Percentiles rank a stretch among this genome's conserved stretches.
Conservation (phyloP, 345 rosid genomes). For the Salix caprea region DNA sequence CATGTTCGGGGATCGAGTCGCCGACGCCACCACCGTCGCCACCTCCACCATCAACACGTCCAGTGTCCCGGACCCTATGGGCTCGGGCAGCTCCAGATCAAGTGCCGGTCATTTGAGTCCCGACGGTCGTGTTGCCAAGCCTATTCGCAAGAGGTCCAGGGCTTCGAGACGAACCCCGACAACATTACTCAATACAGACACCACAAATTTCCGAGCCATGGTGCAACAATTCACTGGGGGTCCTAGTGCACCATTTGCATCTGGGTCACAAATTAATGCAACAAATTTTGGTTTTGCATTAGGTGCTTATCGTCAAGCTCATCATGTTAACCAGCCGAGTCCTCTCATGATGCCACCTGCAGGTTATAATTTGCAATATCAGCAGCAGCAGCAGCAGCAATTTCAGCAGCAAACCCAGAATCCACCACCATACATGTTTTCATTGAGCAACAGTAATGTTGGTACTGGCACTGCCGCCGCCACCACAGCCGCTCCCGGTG, state of each 20-base stretch:
- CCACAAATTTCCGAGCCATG: slow-evolving; percentile 88
- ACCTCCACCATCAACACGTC: not conserved
- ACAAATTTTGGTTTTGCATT: slow-evolving; percentile 18
- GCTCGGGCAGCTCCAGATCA: slow-evolving; percentile 7
- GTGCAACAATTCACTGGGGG: slow-evolving; percentile 96
- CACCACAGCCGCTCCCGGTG: slow-evolving; percentile 4
- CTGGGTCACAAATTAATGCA: slow-evolving; percentile 25
- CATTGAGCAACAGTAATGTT: slow-evolving; percentile 23
- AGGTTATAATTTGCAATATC: slow-evolving; percentile 29
- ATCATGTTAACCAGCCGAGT: slow-evolving; percentile 7
- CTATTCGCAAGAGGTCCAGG: slow-evolving; percentile 75
- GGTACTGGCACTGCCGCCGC: not conserved
- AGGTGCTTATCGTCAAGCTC: slow-evolving; percentile 24
- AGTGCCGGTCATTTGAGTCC: slow-evolving; percentile 43
- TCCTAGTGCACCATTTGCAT: slow-evolving; percentile 55
- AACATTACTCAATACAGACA: slow-evolving; percentile 86
- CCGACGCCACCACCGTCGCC: slow-evolving; percentile 30
- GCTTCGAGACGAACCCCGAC: slow-evolving; percentile 96
- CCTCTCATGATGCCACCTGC: slow-evolving; percentile 12
- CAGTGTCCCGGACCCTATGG: not conserved
- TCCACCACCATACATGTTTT: slow-evolving; percentile 29
- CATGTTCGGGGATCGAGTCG: slow-evolving; percentile 10
- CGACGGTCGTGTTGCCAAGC: slow-evolving; percentile 77
- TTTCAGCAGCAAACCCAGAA: slow-evolving; percentile 28
- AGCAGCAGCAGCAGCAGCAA: slow-evolving; percentile 15